A percentile compares a stretch with the other conserved stretches of the same genome.
Evolutionary conservation across 164 flowering plant genomes (phyloP).

Genomic region (Macadamia tetraphylla): DNA sequence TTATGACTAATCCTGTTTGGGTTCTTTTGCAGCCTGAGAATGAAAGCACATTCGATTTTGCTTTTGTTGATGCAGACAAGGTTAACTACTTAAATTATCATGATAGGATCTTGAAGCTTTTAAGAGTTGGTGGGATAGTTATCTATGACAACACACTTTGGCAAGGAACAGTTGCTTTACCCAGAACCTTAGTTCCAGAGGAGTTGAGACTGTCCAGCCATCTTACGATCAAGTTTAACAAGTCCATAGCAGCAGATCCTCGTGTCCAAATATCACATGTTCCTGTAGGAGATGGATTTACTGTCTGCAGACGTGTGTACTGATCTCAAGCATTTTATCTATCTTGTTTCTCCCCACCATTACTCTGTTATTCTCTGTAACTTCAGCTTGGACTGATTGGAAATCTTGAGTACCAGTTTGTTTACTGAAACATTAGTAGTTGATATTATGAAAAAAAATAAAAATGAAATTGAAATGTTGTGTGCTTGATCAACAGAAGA

Average conservation of each 20-base stretch:
- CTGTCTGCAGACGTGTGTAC: conserved; percentile 13
- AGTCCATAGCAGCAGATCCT: conserved; percentile 26
- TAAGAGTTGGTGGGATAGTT: conserved; percentile 27
- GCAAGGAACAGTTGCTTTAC: conserved; percentile 19
- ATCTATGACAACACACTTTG: conserved; percentile 29
- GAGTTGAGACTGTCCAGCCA: not conserved
- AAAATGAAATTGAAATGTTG: too few species aligned
- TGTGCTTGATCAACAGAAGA: too few species aligned
- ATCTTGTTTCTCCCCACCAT: too few species aligned
- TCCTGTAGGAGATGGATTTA: conserved; percentile 37
- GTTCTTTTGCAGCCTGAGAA: conserved; percentile 1
- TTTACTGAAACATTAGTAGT: too few species aligned
- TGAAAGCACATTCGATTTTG: conserved; percentile 18
- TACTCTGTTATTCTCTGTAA: too few species aligned
- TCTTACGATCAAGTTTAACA: conserved; percentile 14
- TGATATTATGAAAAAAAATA: too few species aligned
- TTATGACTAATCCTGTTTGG: too few species aligned
- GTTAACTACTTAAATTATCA: conserved; percentile 18
- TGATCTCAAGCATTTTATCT: too few species aligned
- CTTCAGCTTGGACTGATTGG: too few species aligned
- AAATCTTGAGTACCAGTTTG: too few species aligned
- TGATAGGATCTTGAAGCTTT: conserved; percentile 21
- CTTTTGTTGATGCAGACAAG: conserved; percentile 32
- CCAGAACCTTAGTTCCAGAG: conserved; percentile 15
- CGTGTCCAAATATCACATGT: conserved; percentile 24